phyloP scores from a whole-genome alignment of 1,284 basidiomycete species.

The Ganoderma sinense region DNA sequence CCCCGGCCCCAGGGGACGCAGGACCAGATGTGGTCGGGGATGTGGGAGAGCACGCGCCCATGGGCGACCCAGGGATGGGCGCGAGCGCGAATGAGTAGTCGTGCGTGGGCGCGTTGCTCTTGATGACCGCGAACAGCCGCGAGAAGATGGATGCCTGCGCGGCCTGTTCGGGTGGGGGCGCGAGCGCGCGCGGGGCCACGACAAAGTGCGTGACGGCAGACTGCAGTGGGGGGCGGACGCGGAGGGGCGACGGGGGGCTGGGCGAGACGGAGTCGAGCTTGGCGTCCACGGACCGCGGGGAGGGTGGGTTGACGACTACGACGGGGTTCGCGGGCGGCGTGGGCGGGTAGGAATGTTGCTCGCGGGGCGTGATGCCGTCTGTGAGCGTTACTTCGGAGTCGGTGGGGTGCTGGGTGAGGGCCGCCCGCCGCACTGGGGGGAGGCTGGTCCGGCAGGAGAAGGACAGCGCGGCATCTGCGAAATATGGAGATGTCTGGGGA shows the following conservation, averaged over 20 bases:
- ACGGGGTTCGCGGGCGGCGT: slow-evolving; percentile 50
- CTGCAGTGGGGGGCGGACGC: slow-evolving; percentile 12
- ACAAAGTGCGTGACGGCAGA: slow-evolving; percentile 59
- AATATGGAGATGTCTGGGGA: slow-evolving; percentile 58
- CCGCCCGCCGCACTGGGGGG: slow-evolving; percentile 23
- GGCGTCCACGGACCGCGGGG: slow-evolving; percentile 49
- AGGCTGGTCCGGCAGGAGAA: slow-evolving; percentile 68
- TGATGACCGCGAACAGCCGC: slow-evolving; percentile 62
- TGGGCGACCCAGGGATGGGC: slow-evolving; percentile 41
- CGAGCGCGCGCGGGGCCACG: slow-evolving; percentile 56
- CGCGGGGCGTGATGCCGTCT: slow-evolving; percentile 31
- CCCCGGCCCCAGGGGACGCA: slow-evolving; percentile 29
- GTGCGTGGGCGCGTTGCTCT: slow-evolving; percentile 62
- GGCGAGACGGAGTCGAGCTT: slow-evolving; percentile 46
- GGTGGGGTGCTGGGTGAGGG: slow-evolving; percentile 34
- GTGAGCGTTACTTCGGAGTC: slow-evolving; percentile 43
- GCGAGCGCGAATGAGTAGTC: slow-evolving; percentile 72
- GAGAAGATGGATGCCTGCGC: slow-evolving; percentile 55
- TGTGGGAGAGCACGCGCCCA: not conserved
- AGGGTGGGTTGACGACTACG: slow-evolving; percentile 50
- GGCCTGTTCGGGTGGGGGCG: slow-evolving; percentile 40
- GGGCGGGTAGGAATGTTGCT: slow-evolving; percentile 71
- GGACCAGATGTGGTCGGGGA: not conserved
- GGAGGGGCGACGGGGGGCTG: slow-evolving; percentile 4
- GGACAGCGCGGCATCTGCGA: slow-evolving; percentile 65